Percentiles rank a stretch among this genome's conserved stretches.
These are phyloP conservation scores for Daldinia sp. DNA, from an alignment of 2,329 filamentous ascomycete species.

Conservation along the genomic window DNA sequence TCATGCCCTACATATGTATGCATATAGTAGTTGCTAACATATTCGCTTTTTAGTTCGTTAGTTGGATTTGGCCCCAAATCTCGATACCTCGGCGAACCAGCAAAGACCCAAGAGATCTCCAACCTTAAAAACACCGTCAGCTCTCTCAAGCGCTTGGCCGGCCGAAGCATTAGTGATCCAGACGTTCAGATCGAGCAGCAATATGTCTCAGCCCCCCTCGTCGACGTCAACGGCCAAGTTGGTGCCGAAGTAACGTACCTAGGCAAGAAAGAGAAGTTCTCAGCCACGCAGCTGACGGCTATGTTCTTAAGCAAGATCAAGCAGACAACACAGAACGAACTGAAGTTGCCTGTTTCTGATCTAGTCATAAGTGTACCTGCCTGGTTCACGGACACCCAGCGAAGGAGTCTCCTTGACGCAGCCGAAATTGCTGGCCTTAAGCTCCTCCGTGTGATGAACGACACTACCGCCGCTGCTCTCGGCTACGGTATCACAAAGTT, in stretches of 20 bases:
- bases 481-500: slow-evolving; percentile 98
- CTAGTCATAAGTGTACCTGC: slow-evolving; percentile 93
- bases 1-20: slow-evolving; percentile 20
- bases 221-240: slow-evolving; percentile 93
- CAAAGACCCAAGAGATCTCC: slow-evolving; percentile 98
- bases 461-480: slow-evolving; percentile 94
- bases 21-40: slow-evolving; percentile 40
- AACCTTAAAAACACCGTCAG: slow-evolving; percentile 99
- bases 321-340: slow-evolving; percentile 85
- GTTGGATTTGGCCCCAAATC: slow-evolving; percentile 95
- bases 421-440: slow-evolving; percentile 94
- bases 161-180: slow-evolving; percentile 87
- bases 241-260: slow-evolving; percentile 94
- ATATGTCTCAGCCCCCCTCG: slow-evolving; percentile 85
- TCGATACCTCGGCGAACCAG: slow-evolving; percentile 93
- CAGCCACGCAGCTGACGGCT: slow-evolving; percentile 90
- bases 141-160: slow-evolving; percentile 91
- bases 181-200: slow-evolving; percentile 94
- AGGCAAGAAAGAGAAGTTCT: slow-evolving; percentile 95
- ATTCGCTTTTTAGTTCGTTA: slow-evolving; percentile 73
- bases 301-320: slow-evolving; percentile 98
- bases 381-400: slow-evolving; percentile 97
- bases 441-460: slow-evolving; percentile 94
- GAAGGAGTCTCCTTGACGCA: slow-evolving; percentile 88
- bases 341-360: slow-evolving; percentile 91